These are phyloP conservation scores for Crotalaria pallida DNA, from an alignment of 306 rosid genomes.

Conservation along the genomic window DNA sequence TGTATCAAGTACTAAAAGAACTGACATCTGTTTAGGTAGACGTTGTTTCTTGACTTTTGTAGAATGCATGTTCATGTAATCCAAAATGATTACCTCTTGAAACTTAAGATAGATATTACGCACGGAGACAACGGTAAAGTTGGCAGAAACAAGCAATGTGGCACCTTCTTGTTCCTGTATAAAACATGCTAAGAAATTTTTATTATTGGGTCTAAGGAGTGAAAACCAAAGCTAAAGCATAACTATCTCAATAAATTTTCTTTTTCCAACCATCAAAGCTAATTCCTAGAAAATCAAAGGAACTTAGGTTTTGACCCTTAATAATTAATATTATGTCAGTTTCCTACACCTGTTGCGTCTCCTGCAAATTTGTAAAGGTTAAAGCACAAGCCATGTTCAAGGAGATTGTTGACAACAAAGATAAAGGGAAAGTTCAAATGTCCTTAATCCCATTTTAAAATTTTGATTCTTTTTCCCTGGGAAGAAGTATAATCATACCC, in stretches of 20 bases:
- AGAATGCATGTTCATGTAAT: conserved; percentile 7
- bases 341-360: neutral
- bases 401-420: conserved; percentile 4
- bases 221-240: neutral
- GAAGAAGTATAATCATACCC: neutral
- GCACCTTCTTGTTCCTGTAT: conserved; percentile 92
- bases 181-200: conserved; percentile 6
- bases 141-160: conserved; percentile 81
- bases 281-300: conserved; percentile 5
- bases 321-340: neutral
- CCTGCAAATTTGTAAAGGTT: neutral
- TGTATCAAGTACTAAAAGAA: neutral
- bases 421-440: neutral
- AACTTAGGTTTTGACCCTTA: neutral
- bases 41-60: conserved; percentile 7
- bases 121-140: conserved; percentile 56
- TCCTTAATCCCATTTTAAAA: neutral
- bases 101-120: conserved; percentile 87
- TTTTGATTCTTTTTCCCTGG: neutral
- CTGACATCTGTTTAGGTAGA: neutral
- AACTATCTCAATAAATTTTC: neutral
- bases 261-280: neutral
- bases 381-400: neutral
- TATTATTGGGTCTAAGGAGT: neutral
- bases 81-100: conserved; percentile 61